Percentiles rank a stretch among this genome's conserved stretches.
Conservation (phyloP, 345 rosid species). For the Chamaenerion angustifolium region DNA sequence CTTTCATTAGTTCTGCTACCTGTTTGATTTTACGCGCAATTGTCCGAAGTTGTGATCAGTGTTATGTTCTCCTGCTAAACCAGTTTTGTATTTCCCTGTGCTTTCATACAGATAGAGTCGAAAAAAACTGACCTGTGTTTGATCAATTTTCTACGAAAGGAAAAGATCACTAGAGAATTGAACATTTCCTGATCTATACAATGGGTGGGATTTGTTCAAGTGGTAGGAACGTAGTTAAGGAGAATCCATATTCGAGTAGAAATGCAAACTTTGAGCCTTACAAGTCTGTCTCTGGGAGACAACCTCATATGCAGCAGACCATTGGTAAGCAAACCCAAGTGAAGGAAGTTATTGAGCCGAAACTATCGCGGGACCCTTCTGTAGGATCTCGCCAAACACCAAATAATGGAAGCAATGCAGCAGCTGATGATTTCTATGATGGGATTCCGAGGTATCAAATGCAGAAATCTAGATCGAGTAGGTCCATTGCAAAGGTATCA, state of each 20-base stretch:
- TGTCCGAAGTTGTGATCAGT: too few relatives aligned
- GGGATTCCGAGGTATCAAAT: conserved; percentile 49
- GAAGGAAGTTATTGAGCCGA: conserved; percentile 10
- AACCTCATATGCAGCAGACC: conserved; percentile 7
- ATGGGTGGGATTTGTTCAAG: conserved; percentile 49
- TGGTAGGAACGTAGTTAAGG: conserved; percentile 10
- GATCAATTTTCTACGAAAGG: neutral
- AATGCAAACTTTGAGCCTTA: conserved; percentile 24
- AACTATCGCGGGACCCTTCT: conserved; percentile 11
- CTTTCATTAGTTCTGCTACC: too few relatives aligned
- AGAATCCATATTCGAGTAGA: conserved; percentile 16
- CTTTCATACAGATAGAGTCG: too few relatives aligned
- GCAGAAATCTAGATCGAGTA: conserved; percentile 31
- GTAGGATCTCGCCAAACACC: conserved; percentile 6
- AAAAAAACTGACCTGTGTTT: too few relatives aligned
- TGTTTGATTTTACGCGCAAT: too few relatives aligned
- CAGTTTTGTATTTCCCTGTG: too few relatives aligned
- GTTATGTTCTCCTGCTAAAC: too few relatives aligned
- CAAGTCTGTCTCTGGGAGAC: conserved; percentile 13
- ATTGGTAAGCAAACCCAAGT: conserved; percentile 11
- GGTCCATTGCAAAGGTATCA: conserved; percentile 48
- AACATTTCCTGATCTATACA: neutral
- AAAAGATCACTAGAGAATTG: conserved; percentile 1
- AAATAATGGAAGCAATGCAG: neutral
- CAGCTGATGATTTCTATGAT: conserved; percentile 37